These are phyloP conservation scores for Pythium aquatile DNA, from an alignment of 352 stramenopile genomes.

Conservation along the genomic window DNA sequence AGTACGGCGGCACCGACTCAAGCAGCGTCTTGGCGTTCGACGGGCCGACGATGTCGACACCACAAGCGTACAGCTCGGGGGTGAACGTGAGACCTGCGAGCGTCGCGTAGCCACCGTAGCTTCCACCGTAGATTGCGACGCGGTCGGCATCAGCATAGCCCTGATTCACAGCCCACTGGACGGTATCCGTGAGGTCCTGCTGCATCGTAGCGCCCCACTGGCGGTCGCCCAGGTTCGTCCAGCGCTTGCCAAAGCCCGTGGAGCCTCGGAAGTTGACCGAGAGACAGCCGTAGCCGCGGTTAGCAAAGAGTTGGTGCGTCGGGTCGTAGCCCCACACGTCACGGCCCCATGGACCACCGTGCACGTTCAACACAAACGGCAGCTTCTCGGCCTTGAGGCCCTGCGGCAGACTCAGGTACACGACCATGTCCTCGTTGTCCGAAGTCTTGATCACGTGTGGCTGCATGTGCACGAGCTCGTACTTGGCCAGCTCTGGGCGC, in stretches of 20 bases:
- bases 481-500: conserved; percentile 34
- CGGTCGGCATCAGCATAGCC: conserved; percentile 48
- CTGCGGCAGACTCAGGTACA: conserved; percentile 41
- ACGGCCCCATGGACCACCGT: conserved; percentile 41
- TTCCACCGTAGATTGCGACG: conserved; percentile 60
- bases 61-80: conserved; percentile 74
- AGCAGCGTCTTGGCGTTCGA: conserved; percentile 49
- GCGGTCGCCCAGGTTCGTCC: conserved; percentile 45
- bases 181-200: conserved; percentile 48
- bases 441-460: conserved; percentile 44
- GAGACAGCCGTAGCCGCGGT: conserved; percentile 43
- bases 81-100: conserved; percentile 74
- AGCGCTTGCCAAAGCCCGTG: conserved; percentile 72
- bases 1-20: conserved; percentile 42
- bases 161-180: conserved; percentile 57
- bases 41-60: conserved; percentile 70
- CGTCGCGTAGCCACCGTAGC: conserved; percentile 72
- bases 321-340: conserved; percentile 36
- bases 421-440: conserved; percentile 43
- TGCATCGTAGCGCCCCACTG: conserved; percentile 46
- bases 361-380: conserved; percentile 40
- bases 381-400: conserved; percentile 30
- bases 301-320: conserved; percentile 41
- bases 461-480: conserved; percentile 37
- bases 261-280: conserved; percentile 70